Evolutionary conservation across 1,139 yeast genomes (phyloP), one percentile per base, ranked within the genome.

Genomic region (Geotrichum klebahnii): DNA sequence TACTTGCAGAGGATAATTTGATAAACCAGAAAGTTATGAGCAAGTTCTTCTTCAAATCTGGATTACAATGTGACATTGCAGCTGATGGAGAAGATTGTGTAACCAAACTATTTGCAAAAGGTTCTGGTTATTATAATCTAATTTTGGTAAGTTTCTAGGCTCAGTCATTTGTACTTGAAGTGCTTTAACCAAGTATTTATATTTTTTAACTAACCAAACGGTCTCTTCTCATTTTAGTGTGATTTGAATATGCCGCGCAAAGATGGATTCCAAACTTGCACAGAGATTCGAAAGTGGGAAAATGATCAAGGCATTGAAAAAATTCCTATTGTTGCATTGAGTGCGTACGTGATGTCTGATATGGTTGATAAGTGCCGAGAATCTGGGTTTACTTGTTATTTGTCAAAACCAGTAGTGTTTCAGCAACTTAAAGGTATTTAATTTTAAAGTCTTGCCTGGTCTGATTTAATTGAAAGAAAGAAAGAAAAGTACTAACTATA

Each of bases 1-100:
- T 88, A 53, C 86, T 88, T 19, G 96, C 96, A 1, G 96, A 88
- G 62, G 96, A 88, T 62, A 88, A 88, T 59, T 72, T 79, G 61
- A 95, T 88, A 4, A 88, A 88, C 61, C 96, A 88, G 65, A 95
- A 88, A 66, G 96, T 88, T 26, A 84, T 87, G 59, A 79, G 77
- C 61, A 69, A 95, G 59, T 87, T 88, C 48, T 48, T 84, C 57
- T 83, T 80, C 61, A 82, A 84, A 60, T 84, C 84, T 57, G 92
- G 90, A 0, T 85, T 84, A 59, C 72, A 73, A 52, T 85, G 84
- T 14, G 81, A 78, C 53, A 87, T 84, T 52, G 90, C 84, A 9
- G 84, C 82, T 54, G 85, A 84, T 64, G 92, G 94, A 5, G 73
- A 58, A 78, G 83, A 63, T 82, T 89, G 38, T 75, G 75, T 63